Conservation (phyloP, 805 yeast genomes). For the Candida jianshihensis region DNA sequence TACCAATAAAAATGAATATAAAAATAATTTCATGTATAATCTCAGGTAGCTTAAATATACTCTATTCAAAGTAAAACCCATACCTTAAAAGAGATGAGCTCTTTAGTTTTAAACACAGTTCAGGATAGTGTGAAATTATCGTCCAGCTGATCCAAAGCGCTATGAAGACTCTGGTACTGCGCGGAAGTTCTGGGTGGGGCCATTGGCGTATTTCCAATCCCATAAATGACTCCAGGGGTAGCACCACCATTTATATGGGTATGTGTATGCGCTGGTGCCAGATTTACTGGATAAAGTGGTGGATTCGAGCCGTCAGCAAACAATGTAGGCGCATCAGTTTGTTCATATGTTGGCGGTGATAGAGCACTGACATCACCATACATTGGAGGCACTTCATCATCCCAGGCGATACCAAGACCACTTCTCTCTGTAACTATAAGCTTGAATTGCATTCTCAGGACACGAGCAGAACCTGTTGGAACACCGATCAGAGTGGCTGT, state of each 20-base stretch:
- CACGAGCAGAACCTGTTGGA: conserved; percentile 94
- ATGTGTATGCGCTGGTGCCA: conserved; percentile 21
- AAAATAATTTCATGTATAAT: no score
- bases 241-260: conserved; percentile 18
- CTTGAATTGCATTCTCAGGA: conserved; percentile 89
- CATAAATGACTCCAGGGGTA: conserved; percentile 34
- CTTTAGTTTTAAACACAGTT: neutral
- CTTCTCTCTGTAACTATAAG: conserved; percentile 80
- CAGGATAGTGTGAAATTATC: neutral
- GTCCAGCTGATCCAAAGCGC: conserved; percentile 14
- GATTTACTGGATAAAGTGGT: conserved; percentile 21
- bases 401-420: conserved; percentile 97
- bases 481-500: conserved; percentile 39
- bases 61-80: no score
- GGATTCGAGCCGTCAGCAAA: conserved; percentile 13
- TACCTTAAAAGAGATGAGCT: neutral
- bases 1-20: no score
- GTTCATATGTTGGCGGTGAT: conserved; percentile 78
- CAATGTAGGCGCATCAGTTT: conserved; percentile 15
- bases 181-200: conserved; percentile 22
- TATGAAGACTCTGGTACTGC: conserved; percentile 17
- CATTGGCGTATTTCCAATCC: conserved; percentile 37
- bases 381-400: conserved; percentile 97
- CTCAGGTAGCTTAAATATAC: no score
- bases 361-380: conserved; percentile 78